Conservation (phyloP, 192 early-diverging fungal genomes). For the Podila epicladia region DNA sequence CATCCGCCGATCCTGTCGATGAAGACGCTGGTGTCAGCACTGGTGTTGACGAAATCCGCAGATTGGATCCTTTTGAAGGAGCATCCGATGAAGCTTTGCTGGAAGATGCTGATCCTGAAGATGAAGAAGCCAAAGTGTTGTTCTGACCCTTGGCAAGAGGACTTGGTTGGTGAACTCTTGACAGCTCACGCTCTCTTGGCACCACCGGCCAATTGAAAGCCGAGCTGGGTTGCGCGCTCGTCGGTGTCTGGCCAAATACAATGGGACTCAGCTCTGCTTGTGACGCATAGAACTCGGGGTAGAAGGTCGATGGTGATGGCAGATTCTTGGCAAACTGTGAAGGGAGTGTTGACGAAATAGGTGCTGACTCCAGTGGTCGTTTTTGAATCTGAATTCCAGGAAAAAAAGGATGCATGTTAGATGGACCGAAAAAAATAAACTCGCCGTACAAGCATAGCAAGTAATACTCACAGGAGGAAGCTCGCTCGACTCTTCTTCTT, state of each 20-base stretch:
- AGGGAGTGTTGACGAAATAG: slow-evolving; percentile 69
- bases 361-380: slow-evolving; percentile 40
- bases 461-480: slow-evolving; percentile 31
- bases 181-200: slow-evolving; percentile 44
- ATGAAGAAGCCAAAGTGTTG: slow-evolving; percentile 8
- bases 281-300: slow-evolving; percentile 79
- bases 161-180: slow-evolving; percentile 60
- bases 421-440: background rate
- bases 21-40: slow-evolving; percentile 26
- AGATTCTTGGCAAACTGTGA: slow-evolving; percentile 74
- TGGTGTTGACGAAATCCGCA: slow-evolving; percentile 32
- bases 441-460: too few species aligned
- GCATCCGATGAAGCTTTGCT: background rate
- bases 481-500: slow-evolving; percentile 44
- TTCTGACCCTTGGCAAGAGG: slow-evolving; percentile 59
- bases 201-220: slow-evolving; percentile 78
- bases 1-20: slow-evolving; percentile 22
- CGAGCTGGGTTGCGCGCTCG: slow-evolving; percentile 61
- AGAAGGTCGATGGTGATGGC: slow-evolving; percentile 81
- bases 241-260: slow-evolving; percentile 79
- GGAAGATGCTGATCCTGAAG: slow-evolving; percentile 6
- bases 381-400: slow-evolving; percentile 37
- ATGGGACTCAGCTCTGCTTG: slow-evolving; percentile 78
- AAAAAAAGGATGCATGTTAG: background rate
- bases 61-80: slow-evolving; percentile 21